phyloP scores from a whole-genome alignment of 257 asterid genomes.

The Rauvolfia tetraphylla region DNA sequence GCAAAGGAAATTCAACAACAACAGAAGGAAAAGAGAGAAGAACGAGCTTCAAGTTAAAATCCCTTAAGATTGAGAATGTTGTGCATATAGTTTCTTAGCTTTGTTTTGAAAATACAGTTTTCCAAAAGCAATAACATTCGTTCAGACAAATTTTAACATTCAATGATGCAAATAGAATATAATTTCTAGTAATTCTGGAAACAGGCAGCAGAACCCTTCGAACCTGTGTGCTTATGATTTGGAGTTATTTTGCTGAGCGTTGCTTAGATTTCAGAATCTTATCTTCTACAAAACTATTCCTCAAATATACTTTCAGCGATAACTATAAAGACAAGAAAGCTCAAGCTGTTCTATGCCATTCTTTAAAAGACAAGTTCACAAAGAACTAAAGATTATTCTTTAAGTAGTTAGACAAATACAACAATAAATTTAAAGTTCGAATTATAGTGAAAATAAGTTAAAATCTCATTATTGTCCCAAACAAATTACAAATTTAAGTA shows the following conservation, averaged over 20 bases:
- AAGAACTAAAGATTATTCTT: not conserved
- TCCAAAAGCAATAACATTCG: not conserved
- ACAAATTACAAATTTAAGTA: not conserved
- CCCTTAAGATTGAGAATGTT: not conserved
- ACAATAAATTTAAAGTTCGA: not conserved
- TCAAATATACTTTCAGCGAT: not conserved
- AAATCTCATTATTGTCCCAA: not conserved
- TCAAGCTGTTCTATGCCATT: not conserved
- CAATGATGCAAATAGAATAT: not conserved
- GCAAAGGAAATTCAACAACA: not conserved
- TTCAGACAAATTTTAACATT: too few relatives aligned
- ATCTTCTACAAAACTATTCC: not conserved
- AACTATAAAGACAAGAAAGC: not conserved
- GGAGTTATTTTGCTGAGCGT: not conserved
- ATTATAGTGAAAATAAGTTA: not conserved
- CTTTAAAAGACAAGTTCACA: not conserved
- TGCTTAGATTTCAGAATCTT: not conserved
- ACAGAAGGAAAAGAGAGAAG: not conserved
- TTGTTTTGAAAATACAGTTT: not conserved
- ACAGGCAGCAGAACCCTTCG: not conserved
- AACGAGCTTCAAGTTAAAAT: not conserved
- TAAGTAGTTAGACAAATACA: not conserved
- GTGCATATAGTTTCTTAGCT: not conserved
- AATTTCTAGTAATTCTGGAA: not conserved
- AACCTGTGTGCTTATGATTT: not conserved